A percentile compares a stretch with the other conserved stretches of the same genome.
These are phyloP conservation scores for Syzygium malaccense DNA, from an alignment of 441 rosid species.

Conservation along the genomic window DNA sequence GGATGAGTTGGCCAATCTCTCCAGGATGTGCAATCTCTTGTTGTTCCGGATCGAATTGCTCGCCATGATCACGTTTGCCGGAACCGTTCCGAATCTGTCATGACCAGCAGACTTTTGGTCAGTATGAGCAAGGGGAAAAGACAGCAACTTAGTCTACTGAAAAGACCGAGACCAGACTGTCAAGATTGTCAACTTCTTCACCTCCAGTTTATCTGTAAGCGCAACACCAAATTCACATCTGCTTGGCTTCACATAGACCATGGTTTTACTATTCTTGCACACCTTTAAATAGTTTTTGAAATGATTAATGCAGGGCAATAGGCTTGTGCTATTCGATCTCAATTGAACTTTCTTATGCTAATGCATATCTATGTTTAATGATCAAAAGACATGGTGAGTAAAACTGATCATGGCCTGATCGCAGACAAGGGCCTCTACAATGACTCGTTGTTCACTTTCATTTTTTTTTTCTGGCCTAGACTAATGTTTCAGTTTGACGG, in stretches of 20 bases:
- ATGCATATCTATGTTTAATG: background rate
- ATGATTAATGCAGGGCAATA: background rate
- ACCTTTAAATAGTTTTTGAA: background rate
- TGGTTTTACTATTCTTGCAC: background rate
- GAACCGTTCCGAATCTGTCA: background rate
- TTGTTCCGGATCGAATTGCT: background rate
- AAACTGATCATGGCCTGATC: background rate
- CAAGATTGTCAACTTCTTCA: background rate
- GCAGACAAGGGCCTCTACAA: background rate
- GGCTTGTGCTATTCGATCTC: background rate
- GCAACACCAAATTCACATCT: background rate
- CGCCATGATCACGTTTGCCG: background rate
- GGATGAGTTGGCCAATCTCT: background rate
- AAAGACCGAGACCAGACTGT: background rate
- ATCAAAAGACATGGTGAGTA: background rate
- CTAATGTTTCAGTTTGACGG: background rate
- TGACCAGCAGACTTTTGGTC: background rate
- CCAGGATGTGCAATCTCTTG: background rate
- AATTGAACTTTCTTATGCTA: background rate
- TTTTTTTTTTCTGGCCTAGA: background rate
- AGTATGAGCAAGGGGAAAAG: background rate
- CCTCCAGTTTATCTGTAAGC: background rate
- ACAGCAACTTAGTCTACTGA: background rate
- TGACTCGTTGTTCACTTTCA: background rate
- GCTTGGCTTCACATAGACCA: background rate